These are phyloP conservation scores for Gastrolobium bilobum DNA, from an alignment of 306 rosid genomes.

Conservation along the genomic window DNA sequence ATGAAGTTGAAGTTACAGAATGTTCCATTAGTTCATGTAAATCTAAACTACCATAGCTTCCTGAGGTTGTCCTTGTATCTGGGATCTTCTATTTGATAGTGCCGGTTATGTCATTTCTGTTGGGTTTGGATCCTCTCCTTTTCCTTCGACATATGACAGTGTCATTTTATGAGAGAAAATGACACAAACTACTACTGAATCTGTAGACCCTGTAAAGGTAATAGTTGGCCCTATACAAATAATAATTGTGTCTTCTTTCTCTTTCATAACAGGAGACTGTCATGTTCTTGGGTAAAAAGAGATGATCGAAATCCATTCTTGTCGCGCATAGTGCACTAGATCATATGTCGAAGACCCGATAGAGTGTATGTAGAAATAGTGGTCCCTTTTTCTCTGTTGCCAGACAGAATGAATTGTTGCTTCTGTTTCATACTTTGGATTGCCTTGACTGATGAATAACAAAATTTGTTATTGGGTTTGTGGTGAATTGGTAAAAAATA, in stretches of 20 bases:
- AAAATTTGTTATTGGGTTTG: not conserved
- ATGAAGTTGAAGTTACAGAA: not conserved
- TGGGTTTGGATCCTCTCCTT: not conserved
- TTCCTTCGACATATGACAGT: not conserved
- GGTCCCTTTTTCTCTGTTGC: not conserved
- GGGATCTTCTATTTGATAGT: conserved; percentile 1
- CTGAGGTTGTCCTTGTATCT: not conserved
- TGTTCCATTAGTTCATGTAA: not conserved
- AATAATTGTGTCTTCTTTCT: not conserved
- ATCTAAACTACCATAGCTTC: not conserved
- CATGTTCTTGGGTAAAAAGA: not conserved
- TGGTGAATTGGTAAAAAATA: not conserved
- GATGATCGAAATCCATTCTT: not conserved
- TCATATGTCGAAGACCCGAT: not conserved
- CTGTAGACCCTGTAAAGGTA: not conserved
- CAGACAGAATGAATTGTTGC: not conserved
- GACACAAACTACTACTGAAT: conserved; percentile 1
- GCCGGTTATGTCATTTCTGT: conserved; percentile 8
- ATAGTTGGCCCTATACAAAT: not conserved
- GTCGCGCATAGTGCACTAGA: not conserved
- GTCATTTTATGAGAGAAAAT: not conserved
- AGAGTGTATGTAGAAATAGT: not conserved
- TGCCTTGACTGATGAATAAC: not conserved
- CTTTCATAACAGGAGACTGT: not conserved
- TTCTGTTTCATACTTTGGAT: not conserved